Evolutionary conservation across 2,329 filamentous ascomycete genomes (phyloP).

Genomic region (Scedosporium dehoogii): DNA sequence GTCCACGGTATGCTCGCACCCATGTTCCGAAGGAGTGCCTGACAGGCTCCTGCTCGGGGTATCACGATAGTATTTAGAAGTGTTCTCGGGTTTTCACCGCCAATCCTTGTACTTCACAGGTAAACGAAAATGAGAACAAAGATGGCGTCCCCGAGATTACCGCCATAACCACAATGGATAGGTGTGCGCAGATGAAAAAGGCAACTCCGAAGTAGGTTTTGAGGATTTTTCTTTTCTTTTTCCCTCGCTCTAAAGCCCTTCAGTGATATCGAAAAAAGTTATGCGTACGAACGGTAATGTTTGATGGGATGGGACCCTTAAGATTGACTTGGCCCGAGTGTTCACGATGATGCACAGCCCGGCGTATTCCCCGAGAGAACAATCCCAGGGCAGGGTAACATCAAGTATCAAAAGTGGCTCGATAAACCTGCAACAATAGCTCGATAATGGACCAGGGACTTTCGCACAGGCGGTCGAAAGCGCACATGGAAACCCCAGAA

Average conservation of each 20-base stretch:
- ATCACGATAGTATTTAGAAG: too few species aligned
- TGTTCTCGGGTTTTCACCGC: too few species aligned
- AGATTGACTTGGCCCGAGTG: background rate
- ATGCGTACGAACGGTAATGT: background rate
- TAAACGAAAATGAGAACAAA: too few species aligned
- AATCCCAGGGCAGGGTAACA: background rate
- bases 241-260: background rate
- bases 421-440: background rate
- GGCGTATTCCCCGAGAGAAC: background rate
- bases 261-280: background rate
- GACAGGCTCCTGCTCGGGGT: too few species aligned
- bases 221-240: background rate
- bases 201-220: background rate
- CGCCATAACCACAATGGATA: background rate
- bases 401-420: background rate
- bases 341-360: background rate
- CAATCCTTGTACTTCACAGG: too few species aligned
- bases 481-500: background rate
- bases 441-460: background rate
- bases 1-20: background rate
- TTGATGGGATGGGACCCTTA: background rate
- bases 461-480: background rate
- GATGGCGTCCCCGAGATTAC: background rate
- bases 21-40: background rate
- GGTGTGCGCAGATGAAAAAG: background rate